These are phyloP conservation scores for Erigeron philadelphicus DNA, from an alignment of 140 eudicot species.

Conservation along the genomic window DNA sequence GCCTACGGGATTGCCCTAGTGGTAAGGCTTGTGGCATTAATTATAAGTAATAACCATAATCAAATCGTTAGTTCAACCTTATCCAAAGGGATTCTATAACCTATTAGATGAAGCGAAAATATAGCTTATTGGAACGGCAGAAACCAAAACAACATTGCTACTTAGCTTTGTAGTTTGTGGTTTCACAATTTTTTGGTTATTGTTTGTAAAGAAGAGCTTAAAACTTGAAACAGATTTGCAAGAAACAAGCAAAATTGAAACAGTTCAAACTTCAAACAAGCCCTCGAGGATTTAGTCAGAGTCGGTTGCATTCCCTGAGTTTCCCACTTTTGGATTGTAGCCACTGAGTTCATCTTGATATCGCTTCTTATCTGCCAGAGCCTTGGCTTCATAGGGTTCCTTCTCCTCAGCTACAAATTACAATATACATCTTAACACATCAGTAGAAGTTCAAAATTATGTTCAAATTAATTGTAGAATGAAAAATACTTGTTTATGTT, in stretches of 20 bases:
- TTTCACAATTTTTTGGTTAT: not conserved
- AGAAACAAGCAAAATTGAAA: not conserved
- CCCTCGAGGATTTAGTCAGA: conserved; percentile 32
- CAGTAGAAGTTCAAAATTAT: not conserved
- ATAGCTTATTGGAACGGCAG: not conserved
- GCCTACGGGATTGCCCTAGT: no score
- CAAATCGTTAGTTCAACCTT: no score
- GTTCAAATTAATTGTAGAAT: no score
- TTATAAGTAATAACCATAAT: no score
- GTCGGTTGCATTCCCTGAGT: conserved; percentile 62
- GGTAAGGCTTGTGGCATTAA: no score
- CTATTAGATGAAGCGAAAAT: no score
- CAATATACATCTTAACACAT: not conserved
- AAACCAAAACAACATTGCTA: not conserved
- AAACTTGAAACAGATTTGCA: not conserved
- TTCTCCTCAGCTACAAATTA: conserved; percentile 63
- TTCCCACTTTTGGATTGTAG: conserved; percentile 51
- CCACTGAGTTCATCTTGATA: conserved; percentile 62
- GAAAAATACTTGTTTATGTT: not conserved
- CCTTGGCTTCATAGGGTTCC: conserved; percentile 84
- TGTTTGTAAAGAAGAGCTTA: not conserved
- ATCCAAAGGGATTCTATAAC: no score
- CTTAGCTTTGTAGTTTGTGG: conserved; percentile 22
- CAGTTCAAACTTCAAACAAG: not conserved
- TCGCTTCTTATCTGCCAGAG: conserved; percentile 72